A percentile compares a stretch with the other conserved stretches of the same genome.
Evolutionary conservation across 441 rosid genomes (phyloP).

Genomic region (Syzygium syzygioides): DNA sequence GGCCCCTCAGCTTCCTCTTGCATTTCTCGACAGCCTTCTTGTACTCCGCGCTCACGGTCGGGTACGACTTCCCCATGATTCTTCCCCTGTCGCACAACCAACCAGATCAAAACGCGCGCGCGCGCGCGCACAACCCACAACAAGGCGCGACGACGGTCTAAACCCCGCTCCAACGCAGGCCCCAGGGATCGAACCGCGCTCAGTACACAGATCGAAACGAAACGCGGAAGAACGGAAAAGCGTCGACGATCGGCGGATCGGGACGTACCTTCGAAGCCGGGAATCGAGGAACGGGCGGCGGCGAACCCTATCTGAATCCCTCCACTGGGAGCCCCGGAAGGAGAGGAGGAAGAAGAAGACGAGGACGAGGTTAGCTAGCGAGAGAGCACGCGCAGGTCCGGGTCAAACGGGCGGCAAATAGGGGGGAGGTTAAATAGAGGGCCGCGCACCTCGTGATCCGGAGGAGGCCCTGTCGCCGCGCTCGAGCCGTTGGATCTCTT

Average conservation of each 20-base stretch:
- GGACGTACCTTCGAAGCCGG: background rate
- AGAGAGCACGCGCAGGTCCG: background rate
- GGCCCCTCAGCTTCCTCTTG: constrained; percentile 84
- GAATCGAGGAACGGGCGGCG: background rate
- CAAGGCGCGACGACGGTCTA: background rate
- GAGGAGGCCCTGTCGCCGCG: background rate
- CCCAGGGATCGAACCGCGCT: background rate
- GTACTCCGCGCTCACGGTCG: constrained; percentile 76
- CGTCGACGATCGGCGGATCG: background rate
- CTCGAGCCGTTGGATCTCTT: background rate
- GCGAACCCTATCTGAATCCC: background rate
- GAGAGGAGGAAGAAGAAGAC: background rate
- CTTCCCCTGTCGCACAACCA: background rate
- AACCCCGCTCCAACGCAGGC: background rate
- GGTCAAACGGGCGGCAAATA: background rate
- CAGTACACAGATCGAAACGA: background rate
- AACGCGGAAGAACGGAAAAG: background rate
- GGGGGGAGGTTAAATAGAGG: background rate
- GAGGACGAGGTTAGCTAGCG: background rate
- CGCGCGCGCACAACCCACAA: background rate
- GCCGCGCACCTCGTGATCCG: background rate
- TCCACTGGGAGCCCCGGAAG: background rate
- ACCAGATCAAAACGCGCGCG: too few species aligned
- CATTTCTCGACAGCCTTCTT: constrained; percentile 72
- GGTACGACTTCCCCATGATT: constrained; percentile 76